Evolutionary conservation across 1,284 basidiomycete species (phyloP), one percentile per base, ranked within the genome.

Genomic region (Leccinum pachyderme): DNA sequence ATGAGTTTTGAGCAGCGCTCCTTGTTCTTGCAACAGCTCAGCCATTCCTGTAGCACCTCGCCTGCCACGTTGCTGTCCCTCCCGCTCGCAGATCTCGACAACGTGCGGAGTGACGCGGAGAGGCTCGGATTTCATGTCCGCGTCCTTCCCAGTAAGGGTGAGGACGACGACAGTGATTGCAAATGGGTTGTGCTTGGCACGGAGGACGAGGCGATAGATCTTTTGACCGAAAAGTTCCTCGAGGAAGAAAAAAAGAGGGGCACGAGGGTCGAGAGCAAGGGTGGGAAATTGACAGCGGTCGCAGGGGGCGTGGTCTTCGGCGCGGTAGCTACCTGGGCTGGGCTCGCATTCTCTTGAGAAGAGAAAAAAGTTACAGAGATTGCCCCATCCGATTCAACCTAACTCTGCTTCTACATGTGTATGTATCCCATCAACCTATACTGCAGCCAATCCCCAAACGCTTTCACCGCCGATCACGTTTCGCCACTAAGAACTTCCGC

Each of bases 1-100:
- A 78, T 82, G 79, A 83, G 81, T 58, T 61, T 74, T 25, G 76
- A 79, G 55, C 74, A 83, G 60, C 77, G 82, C 18, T 72, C 75
- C 45, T 47, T 65, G 8, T 85, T 84, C 65, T 62, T 83, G 24
- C 68, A 76, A 4, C 73, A 72, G 39, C 73, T 86, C 47, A 65
- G 66, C 25, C 61, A 68, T 25, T 70, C 73, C 24, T 76, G 80
- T 1, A 59, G 69, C 32, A 60, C 57, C 6, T 57, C 71, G 8
- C 73, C 73, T 5, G 81, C 82, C 2, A 77, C 74, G 5, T 69
- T 82, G 29, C 77, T 81, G 58, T 68, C 75, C 31, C 62, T 84
- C 25, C 73, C 76, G 9, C 69, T 71, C 49, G 69, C 65, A 6
- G 80, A 83, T 52, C 62, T 82, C 13, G 64, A 68, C 13, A 65